phyloP scores from a whole-genome alignment of 148 eudicot genomes.

The Persicaria tinctoria region DNA sequence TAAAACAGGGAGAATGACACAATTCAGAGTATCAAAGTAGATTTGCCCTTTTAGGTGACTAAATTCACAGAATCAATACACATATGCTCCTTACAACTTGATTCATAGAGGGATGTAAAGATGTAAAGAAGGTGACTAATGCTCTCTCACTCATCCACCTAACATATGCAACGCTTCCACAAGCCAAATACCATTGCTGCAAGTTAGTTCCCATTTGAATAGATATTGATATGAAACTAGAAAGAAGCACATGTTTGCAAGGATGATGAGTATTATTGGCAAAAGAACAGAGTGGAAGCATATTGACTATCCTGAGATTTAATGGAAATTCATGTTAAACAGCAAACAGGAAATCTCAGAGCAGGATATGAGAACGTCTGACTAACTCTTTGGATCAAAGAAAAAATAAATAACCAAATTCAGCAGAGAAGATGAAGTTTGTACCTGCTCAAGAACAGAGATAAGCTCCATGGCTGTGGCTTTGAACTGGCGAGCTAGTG shows the following conservation, averaged over 20 bases:
- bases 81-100: background rate
- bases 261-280: background rate
- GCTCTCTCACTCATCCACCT: background rate
- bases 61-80: background rate
- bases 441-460: slow-evolving; percentile 94
- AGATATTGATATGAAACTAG: background rate
- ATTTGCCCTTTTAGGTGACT: background rate
- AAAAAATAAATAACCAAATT: background rate
- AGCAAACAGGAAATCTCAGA: background rate
- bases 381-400: background rate
- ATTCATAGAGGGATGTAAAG: background rate
- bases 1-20: background rate
- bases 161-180: background rate
- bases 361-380: background rate
- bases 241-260: background rate
- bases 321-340: background rate
- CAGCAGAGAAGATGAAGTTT: background rate
- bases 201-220: background rate
- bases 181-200: background rate
- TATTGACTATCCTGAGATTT: background rate
- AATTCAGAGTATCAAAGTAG: background rate
- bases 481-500: slow-evolving; percentile 92
- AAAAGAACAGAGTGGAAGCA: background rate
- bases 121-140: background rate
- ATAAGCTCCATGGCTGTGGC: slow-evolving; percentile 95